Percentiles rank a stretch among this genome's conserved stretches.
Conservation (phyloP, 306 rosid genomes). For the Gynostemma pentaphyllum region DNA sequence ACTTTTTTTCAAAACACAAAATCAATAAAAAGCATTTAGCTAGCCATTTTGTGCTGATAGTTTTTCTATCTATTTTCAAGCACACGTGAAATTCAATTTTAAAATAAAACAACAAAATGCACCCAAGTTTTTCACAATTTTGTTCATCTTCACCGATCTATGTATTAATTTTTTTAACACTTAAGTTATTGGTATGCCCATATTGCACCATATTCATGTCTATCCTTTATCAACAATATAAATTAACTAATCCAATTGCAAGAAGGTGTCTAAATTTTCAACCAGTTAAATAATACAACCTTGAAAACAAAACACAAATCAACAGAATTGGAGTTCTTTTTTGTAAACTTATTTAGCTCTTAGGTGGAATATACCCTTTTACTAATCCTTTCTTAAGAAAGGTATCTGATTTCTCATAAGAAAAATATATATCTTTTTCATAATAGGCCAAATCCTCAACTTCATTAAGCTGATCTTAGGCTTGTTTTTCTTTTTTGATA, state of each 20-base stretch:
- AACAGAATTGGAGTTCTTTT: neutral
- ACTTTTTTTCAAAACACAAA: too few relatives aligned
- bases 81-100: neutral
- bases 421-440: neutral
- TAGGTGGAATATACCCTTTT: neutral
- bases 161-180: neutral
- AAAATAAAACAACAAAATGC: neutral
- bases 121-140: too few relatives aligned
- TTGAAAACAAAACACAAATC: neutral
- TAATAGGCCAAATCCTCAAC: too few relatives aligned
- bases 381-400: neutral
- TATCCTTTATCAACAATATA: neutral
- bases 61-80: neutral
- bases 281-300: neutral
- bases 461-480: too few relatives aligned
- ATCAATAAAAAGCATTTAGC: neutral
- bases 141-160: neutral
- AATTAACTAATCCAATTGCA: neutral
- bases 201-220: neutral
- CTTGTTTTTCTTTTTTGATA: neutral
- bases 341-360: neutral
- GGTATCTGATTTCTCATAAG: neutral
- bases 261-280: neutral
- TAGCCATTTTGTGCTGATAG: neutral
- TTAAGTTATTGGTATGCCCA: neutral